These are phyloP conservation scores for Crithidia expoeki DNA, from an alignment of 208 protist species.

Conservation along the genomic window DNA sequence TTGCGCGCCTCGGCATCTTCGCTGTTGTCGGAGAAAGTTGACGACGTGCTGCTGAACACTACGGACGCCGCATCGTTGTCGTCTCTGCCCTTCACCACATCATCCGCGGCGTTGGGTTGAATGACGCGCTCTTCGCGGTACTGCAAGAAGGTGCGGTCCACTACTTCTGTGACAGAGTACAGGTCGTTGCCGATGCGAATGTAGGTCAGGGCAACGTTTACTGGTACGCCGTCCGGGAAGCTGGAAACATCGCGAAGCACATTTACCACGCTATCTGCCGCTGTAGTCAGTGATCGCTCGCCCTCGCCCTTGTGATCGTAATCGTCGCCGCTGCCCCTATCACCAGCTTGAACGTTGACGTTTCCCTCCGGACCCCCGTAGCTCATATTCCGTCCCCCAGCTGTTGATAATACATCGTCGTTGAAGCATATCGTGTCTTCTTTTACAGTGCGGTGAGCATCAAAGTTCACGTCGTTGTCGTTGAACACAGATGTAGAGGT, in stretches of 20 bases:
- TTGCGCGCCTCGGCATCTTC: conserved; percentile 6
- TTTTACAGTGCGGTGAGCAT: neutral
- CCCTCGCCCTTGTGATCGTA: neutral
- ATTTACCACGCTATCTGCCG: conserved; percentile 16
- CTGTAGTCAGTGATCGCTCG: neutral
- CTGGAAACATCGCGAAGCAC: conserved; percentile 24
- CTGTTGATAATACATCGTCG: neutral
- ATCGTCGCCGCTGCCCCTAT: neutral
- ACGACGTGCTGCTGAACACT: neutral
- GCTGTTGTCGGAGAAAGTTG: conserved; percentile 13
- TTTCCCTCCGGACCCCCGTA: neutral
- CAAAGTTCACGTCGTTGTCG: conserved; percentile 1
- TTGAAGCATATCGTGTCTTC: conserved; percentile 12
- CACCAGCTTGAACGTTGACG: neutral
- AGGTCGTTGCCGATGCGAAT: conserved; percentile 69
- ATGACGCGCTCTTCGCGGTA: conserved; percentile 67
- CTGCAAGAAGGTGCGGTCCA: conserved; percentile 72
- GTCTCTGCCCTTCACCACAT: neutral
- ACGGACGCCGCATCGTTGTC: conserved; percentile 13
- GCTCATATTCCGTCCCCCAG: neutral
- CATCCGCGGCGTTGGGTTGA: conserved; percentile 2
- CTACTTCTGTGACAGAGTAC: conserved; percentile 67
- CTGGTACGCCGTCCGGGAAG: conserved; percentile 49
- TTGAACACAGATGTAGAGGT: neutral
- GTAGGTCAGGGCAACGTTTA: conserved; percentile 60